These are phyloP conservation scores for Mycena indigotica DNA, from an alignment of 768 basidiomycete species.

Conservation along the genomic window DNA sequence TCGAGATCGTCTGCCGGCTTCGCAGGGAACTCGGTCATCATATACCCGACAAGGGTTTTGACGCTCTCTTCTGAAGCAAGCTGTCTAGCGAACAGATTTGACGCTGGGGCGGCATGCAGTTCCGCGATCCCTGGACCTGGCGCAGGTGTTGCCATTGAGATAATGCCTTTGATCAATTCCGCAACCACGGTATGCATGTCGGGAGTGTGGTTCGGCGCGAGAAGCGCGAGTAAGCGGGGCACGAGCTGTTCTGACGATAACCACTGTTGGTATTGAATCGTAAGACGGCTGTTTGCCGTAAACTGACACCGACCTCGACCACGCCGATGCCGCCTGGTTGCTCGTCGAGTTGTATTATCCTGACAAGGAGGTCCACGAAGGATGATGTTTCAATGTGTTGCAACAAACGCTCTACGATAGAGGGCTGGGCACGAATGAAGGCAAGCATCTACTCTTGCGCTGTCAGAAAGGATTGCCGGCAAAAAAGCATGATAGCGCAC, in stretches of 20 bases:
- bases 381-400: slow-evolving; percentile 87
- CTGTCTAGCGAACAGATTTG: slow-evolving; percentile 88
- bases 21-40: slow-evolving; percentile 62
- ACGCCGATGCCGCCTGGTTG: slow-evolving; percentile 78
- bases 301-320: slow-evolving; percentile 70
- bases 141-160: slow-evolving; percentile 89
- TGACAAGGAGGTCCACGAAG: slow-evolving; percentile 87
- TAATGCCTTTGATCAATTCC: slow-evolving; percentile 92
- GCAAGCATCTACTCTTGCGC: slow-evolving; percentile 72
- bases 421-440: slow-evolving; percentile 84
- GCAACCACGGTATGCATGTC: slow-evolving; percentile 85
- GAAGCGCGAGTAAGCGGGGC: slow-evolving; percentile 73
- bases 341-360: slow-evolving; percentile 89
- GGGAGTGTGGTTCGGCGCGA: slow-evolving; percentile 74
- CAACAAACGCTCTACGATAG: slow-evolving; percentile 79
- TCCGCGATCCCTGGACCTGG: slow-evolving; percentile 75
- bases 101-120: slow-evolving; percentile 69
- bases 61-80: slow-evolving; percentile 75
- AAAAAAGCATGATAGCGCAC: slow-evolving; percentile 48
- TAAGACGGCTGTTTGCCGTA: slow-evolving; percentile 8
- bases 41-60: slow-evolving; percentile 71
- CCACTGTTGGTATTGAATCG: slow-evolving; percentile 65
- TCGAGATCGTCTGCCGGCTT: slow-evolving; percentile 25
- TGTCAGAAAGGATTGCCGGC: slow-evolving; percentile 30
- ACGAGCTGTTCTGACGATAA: slow-evolving; percentile 84